Conservation (phyloP, 1,139 yeast genomes). For the Saccharomyces hybrid region DNA sequence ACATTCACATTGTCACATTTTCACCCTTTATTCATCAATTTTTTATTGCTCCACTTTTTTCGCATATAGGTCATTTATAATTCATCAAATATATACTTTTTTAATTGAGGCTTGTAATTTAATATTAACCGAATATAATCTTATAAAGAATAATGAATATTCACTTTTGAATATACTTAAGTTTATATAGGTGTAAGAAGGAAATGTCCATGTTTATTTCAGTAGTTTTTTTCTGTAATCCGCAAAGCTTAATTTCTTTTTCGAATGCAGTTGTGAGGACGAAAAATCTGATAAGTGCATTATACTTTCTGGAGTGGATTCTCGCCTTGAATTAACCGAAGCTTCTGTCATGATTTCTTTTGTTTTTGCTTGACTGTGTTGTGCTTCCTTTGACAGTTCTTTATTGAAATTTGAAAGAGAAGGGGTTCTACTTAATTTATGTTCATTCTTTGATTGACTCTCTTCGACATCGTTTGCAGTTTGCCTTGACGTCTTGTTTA, state of each 20-base stretch:
- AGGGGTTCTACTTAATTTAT: not conserved
- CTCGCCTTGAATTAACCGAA: conserved; percentile 5
- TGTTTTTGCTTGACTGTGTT: conserved; percentile 5
- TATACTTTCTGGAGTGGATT: conserved; percentile 1
- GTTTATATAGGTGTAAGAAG: not conserved
- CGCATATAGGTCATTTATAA: not conserved
- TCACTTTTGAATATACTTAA: no score
- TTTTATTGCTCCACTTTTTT: not conserved
- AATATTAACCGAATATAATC: not conserved
- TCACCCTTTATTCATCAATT: not conserved
- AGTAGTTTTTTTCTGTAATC: conserved; percentile 71
- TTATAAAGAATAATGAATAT: not conserved
- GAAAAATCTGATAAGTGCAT: conserved; percentile 4
- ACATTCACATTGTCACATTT: not conserved
- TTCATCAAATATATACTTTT: not conserved
- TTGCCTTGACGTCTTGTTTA: conserved; percentile 4
- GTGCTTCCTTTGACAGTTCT: conserved; percentile 2
- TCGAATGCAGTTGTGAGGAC: conserved; percentile 6
- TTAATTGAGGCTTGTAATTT: not conserved
- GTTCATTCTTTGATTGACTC: not conserved
- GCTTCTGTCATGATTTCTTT: conserved; percentile 9
- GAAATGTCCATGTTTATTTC: conserved; percentile 7
- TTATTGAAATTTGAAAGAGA: not conserved
- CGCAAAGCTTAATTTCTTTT: conserved; percentile 71
- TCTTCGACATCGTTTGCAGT: not conserved